phyloP scores from a whole-genome alignment of 805 yeast species.

The Yamadazyma sp. region DNA sequence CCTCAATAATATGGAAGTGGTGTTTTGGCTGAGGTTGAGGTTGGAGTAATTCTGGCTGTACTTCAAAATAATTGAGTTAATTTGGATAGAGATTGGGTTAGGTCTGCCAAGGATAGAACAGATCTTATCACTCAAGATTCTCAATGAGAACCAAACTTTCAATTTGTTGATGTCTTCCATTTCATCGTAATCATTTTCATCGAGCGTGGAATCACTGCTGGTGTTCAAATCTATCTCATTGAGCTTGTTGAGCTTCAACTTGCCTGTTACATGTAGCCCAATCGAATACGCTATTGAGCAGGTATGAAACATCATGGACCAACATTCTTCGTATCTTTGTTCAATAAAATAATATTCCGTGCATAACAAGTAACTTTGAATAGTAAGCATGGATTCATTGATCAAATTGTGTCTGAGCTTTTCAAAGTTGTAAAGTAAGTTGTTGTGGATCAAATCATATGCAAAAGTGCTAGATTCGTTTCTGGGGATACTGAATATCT shows the following conservation, averaged over 20 bases:
- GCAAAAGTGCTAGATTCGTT: conserved; percentile 14
- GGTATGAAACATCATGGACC: conserved; percentile 51
- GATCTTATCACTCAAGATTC: conserved; percentile 46
- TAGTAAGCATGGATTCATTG: conserved; percentile 48
- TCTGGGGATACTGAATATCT: conserved; percentile 9
- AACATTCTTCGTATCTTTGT: conserved; percentile 50
- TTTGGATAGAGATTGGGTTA: conserved; percentile 50
- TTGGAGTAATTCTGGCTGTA: conserved; percentile 19
- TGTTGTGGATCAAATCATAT: conserved; percentile 12
- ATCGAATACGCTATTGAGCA: conserved; percentile 51
- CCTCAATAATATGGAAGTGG: conserved; percentile 37
- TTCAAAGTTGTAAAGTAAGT: conserved; percentile 40
- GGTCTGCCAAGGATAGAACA: conserved; percentile 56
- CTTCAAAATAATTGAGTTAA: conserved; percentile 29
- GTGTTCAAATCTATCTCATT: conserved; percentile 13
- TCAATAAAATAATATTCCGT: conserved; percentile 51
- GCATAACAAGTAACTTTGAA: conserved; percentile 50
- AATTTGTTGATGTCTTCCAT: conserved; percentile 36
- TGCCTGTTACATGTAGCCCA: conserved; percentile 49
- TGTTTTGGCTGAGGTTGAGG: conserved; percentile 19
- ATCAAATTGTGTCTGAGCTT: conserved; percentile 47
- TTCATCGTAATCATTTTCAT: conserved; percentile 32
- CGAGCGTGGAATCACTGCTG: conserved; percentile 12
- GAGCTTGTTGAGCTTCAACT: conserved; percentile 22
- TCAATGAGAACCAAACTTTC: conserved; percentile 51